Conservation (phyloP, 768 basidiomycete genomes). For the Mycena metata region DNA sequence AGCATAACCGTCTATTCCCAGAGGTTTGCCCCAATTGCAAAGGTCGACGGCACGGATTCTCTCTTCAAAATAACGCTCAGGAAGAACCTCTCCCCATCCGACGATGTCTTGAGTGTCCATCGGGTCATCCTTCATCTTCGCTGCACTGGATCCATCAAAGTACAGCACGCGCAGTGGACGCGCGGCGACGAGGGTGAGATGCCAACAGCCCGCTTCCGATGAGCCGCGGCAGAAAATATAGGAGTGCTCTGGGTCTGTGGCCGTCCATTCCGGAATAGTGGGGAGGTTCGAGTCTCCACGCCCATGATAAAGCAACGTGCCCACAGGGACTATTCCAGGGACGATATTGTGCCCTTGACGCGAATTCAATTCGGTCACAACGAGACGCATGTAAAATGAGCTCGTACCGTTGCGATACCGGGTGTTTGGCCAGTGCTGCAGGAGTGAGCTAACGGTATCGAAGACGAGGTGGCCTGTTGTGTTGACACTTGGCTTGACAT, state of each 20-base stretch:
- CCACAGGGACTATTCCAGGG: slow-evolving; percentile 49
- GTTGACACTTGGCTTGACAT: no score
- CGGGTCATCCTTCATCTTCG: slow-evolving; percentile 47
- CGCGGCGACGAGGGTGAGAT: slow-evolving; percentile 45
- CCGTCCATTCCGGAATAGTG: slow-evolving; percentile 48
- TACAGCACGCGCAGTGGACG: slow-evolving; percentile 49
- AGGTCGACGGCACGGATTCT: slow-evolving; percentile 43
- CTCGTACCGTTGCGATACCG: slow-evolving; percentile 52
- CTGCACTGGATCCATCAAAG: slow-evolving; percentile 49
- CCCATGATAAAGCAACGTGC: slow-evolving; percentile 54
- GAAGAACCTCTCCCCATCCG: slow-evolving; percentile 43
- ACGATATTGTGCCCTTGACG: slow-evolving; percentile 48
- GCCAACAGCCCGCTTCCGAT: slow-evolving; percentile 42
- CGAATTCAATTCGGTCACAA: background rate
- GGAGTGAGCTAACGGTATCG: slow-evolving; percentile 30
- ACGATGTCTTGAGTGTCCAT: slow-evolving; percentile 55
- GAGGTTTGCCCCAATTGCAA: slow-evolving; percentile 49
- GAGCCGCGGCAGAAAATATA: slow-evolving; percentile 41
- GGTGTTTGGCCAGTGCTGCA: slow-evolving; percentile 56
- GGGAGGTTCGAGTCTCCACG: slow-evolving; percentile 41
- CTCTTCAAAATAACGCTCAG: slow-evolving; percentile 41
- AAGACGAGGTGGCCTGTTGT: slow-evolving; percentile 45
- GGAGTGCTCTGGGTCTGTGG: slow-evolving; percentile 53
- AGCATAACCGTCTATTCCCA: slow-evolving; percentile 51
- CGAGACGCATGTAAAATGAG: background rate